Evolutionary conservation across 352 stramenopile species (phyloP), one percentile per base, ranked within the genome.

Genomic region (Phytophthora ohioensis): DNA sequence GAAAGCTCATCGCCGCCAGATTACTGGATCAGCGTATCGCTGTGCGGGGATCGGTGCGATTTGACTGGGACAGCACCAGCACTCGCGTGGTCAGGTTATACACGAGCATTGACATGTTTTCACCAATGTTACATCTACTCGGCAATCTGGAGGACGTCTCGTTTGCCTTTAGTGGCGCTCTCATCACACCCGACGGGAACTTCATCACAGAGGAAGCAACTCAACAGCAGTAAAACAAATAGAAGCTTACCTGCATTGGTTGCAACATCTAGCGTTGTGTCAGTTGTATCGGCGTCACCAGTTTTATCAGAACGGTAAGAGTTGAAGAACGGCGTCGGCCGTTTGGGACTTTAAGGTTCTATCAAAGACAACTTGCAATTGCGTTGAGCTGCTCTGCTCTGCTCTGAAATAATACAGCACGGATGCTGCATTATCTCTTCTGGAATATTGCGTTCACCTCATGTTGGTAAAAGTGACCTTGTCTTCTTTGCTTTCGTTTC

Each of bases 401-500:
- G 21, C 21, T 27, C 21, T 27, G 21, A 42, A 42, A 42, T 42
- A 12, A 4, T 42, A 42, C 36, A 12, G 36, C 36, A 46, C 21
- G 21, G 1, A 27, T 27, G 21, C 21, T 54, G 31, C 41, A 57
- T 47, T 73, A 84, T 52, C 67, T 76, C 15, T 65, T 87, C 27
- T 75, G 55, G 43, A 89, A 91, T 46, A 89, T 79, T 35, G 70
- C 59, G 32, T 81, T 64, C 6, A 91, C 64, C 57, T 91, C 83
- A 35, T 81, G 57, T 30, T 81, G 64, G 51, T 91, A 91, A 72
- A 90, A 91, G 39, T 91, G 83, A n/a, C 71, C 61, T 58, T 73
- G 77, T 17, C 65, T 61, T 46, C 51, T 70, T 5, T 43, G 32
- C 45, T 41, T 69, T 9, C 63, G 55, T n/a, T 71, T 65, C 11